Percentiles rank a stretch among this genome's conserved stretches.
Conservation (phyloP, 169 alveolate species). For the Plasmodium inui region DNA sequence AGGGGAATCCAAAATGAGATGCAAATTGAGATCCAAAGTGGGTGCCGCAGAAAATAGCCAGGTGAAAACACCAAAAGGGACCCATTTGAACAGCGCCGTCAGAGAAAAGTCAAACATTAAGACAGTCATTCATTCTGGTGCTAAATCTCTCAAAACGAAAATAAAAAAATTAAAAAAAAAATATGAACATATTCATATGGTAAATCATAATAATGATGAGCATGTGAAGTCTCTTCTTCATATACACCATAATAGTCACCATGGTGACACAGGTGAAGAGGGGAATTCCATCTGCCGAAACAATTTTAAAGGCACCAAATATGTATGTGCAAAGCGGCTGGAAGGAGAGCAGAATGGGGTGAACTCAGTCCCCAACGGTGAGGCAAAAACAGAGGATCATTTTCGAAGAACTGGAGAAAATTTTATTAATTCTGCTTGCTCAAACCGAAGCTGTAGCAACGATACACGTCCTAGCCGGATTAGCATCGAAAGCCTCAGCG, state of each 20-base stretch:
- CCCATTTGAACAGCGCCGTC: background rate
- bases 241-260: background rate
- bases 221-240: background rate
- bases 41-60: background rate
- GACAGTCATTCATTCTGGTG: background rate
- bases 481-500: background rate
- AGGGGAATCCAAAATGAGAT: background rate
- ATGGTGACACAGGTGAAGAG: background rate
- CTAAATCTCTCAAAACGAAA: slow-evolving; percentile 10
- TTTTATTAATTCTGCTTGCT: background rate
- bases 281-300: background rate
- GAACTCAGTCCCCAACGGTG: background rate
- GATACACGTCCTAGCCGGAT: background rate
- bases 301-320: background rate
- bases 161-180: slow-evolving; percentile 23
- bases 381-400: background rate
- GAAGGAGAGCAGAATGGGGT: background rate
- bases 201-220: background rate
- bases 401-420: background rate
- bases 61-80: background rate
- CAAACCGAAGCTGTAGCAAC: background rate
- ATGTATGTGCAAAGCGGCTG: background rate
- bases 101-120: slow-evolving; percentile 4
- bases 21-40: background rate
- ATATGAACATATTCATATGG: background rate